Evolutionary conservation across 2,329 filamentous ascomycete species (phyloP).

Genomic region (Alternaria viburni): DNA sequence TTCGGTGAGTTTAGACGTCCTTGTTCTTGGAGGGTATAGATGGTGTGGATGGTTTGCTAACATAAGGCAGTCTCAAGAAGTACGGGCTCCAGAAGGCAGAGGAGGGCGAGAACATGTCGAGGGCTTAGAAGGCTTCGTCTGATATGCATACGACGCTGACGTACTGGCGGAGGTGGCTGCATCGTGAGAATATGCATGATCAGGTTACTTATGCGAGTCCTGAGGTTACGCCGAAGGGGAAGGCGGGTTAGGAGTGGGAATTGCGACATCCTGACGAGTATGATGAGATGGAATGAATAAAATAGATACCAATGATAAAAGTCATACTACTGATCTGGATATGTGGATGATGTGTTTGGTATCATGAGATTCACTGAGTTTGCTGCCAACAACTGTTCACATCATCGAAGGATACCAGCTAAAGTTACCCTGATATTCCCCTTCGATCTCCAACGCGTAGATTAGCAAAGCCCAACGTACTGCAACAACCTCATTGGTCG

Average conservation of each 20-base stretch:
- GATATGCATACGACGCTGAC: background rate
- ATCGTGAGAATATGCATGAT: background rate
- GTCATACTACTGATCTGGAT: background rate
- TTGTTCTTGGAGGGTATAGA: too few relatives aligned
- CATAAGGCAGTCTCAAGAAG: constrained; percentile 47
- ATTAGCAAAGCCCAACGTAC: too few relatives aligned
- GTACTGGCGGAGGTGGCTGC: background rate
- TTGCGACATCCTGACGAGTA: too few relatives aligned
- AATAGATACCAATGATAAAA: background rate
- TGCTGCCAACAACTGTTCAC: too few relatives aligned
- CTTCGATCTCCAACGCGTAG: too few relatives aligned
- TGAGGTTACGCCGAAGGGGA: background rate
- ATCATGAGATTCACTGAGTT: too few relatives aligned
- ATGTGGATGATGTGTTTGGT: too few relatives aligned
- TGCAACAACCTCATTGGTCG: background rate
- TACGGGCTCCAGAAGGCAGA: constrained; percentile 48
- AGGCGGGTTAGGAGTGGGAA: background rate
- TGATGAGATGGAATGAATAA: background rate
- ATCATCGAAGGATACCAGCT: too few relatives aligned
- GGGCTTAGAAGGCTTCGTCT: constrained; percentile 18
- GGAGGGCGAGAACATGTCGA: constrained; percentile 40
- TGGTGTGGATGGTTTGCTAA: background rate
- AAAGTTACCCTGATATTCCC: background rate
- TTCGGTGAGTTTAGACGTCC: constrained; percentile 42
- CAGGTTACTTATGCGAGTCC: background rate